Conservation (phyloP, 768 basidiomycete species). For the Kockovaella imperatae region DNA sequence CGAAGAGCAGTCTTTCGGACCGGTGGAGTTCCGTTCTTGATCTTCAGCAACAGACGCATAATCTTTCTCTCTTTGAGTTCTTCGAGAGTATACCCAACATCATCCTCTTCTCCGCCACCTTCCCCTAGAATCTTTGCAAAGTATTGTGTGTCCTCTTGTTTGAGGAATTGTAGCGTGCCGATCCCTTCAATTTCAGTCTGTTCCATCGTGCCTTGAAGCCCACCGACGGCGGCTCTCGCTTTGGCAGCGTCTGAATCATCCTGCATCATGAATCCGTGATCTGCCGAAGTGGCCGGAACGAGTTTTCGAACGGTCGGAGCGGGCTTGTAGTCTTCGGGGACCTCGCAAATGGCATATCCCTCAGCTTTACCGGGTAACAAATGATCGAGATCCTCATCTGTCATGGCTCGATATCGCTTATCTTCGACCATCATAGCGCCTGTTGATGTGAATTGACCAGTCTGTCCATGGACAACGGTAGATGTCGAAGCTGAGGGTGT, state of each 20-base stretch:
- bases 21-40: conserved; percentile 98
- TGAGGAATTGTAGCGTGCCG: conserved; percentile 94
- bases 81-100: conserved; percentile 82
- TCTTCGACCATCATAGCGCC: conserved; percentile 54
- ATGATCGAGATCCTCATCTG: conserved; percentile 90
- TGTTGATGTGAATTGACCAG: conserved; percentile 24
- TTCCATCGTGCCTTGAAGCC: conserved; percentile 68
- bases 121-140: conserved; percentile 73
- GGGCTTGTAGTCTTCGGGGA: conserved; percentile 88
- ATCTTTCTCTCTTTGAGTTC: conserved; percentile 99
- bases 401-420: conserved; percentile 90
- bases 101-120: conserved; percentile 65
- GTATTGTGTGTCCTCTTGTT: conserved; percentile 94
- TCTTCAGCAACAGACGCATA: conserved; percentile 93
- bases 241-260: conserved; percentile 80
- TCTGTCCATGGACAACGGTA: conserved; percentile 48
- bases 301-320: conserved; percentile 55
- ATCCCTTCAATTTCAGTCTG: conserved; percentile 98
- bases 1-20: conserved; percentile 95
- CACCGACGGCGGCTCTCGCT: conserved; percentile 78
- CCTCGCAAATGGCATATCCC: conserved; percentile 85
- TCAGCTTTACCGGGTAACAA: conserved; percentile 62
- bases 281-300: conserved; percentile 51
- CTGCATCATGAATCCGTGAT: conserved; percentile 91
- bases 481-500: conserved; percentile 55